phyloP scores from a whole-genome alignment of 106 monocot species.

The Acanthochlamys bracteata region DNA sequence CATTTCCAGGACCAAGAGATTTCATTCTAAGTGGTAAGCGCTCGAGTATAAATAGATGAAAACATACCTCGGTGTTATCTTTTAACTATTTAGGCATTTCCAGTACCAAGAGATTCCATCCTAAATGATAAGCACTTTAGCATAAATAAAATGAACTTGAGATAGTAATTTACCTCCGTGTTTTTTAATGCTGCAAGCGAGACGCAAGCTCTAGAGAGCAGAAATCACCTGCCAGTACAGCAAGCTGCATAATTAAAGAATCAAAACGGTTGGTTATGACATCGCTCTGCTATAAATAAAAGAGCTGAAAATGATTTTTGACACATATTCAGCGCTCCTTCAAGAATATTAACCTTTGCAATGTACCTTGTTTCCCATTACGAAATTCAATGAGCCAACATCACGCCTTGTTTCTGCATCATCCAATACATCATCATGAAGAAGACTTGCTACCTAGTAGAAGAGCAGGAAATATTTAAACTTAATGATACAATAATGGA shows the following conservation, averaged over 20 bases:
- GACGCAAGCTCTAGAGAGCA: conserved; percentile 88
- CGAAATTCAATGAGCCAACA: conserved; percentile 79
- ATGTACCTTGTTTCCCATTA: conserved; percentile 92
- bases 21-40: too few species aligned
- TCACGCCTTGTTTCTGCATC: conserved; percentile 97
- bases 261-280: background rate
- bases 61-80: too few species aligned
- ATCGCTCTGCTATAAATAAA: background rate
- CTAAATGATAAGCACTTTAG: too few species aligned
- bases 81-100: too few species aligned
- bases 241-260: conserved; percentile 39
- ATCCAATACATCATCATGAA: conserved; percentile 98
- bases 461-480: background rate
- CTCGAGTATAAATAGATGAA: background rate
- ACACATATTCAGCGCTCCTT: conserved; percentile 79
- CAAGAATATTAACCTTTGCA: conserved; percentile 14
- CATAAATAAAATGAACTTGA: background rate
- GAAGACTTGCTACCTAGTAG: conserved; percentile 84
- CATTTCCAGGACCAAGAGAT: too few species aligned
- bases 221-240: conserved; percentile 95
- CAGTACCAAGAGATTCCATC: too few species aligned
- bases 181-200: conserved; percentile 82
- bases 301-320: background rate
- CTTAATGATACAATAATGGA: background rate
- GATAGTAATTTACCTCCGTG: conserved; percentile 50